phyloP scores from a whole-genome alignment of 306 rosid genomes.

The Vigna mungo region DNA sequence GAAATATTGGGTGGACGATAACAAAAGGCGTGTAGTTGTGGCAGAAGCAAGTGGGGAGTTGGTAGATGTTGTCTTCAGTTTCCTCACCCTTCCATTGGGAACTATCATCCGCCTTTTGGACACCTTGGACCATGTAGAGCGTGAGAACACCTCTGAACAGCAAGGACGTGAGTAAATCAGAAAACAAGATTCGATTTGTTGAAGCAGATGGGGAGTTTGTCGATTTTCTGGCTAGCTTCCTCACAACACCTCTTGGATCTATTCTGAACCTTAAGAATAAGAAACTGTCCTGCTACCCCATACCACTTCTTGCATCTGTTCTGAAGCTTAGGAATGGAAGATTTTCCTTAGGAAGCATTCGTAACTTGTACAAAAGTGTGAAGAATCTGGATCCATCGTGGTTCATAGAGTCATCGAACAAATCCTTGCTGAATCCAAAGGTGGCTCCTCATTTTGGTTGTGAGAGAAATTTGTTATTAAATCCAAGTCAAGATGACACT shows the following conservation, averaged over 20 bases:
- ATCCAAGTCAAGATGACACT: neutral
- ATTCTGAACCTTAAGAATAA: neutral
- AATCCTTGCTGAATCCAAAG: neutral
- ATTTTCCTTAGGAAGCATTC: neutral
- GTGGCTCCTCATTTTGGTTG: neutral
- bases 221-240: neutral
- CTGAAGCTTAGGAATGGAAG: neutral
- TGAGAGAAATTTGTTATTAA: neutral
- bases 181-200: slow-evolving; percentile 23
- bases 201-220: neutral
- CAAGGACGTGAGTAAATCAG: slow-evolving; percentile 19
- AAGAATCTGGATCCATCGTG: neutral
- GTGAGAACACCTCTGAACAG: no score
- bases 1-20: no score
- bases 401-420: neutral
- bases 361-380: neutral
- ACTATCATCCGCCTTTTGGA: no score
- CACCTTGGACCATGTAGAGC: no score
- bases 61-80: no score
- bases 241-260: neutral
- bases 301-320: neutral
- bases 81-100: no score
- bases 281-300: neutral
- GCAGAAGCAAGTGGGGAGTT: no score
- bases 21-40: no score